Evolutionary conservation across 179 eudicot genomes (phyloP).

Genomic region (Drosera spatulata): DNA sequence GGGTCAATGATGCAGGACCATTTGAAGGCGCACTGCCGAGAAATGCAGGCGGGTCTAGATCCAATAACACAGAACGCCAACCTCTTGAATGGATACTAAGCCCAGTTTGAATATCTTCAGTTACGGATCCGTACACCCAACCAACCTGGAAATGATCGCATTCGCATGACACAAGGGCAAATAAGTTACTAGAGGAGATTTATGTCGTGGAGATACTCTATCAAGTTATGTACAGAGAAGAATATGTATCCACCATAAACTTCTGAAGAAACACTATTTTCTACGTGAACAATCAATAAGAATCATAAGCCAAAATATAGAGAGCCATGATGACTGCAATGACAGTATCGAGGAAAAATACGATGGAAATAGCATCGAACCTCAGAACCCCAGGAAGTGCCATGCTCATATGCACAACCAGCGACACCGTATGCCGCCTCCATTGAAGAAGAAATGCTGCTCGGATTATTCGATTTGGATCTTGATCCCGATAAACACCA

Average conservation of each 20-base stretch:
- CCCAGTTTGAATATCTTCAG: slow-evolving; percentile 25
- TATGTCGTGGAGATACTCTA: too few relatives aligned
- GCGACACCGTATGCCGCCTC: slow-evolving; percentile 16
- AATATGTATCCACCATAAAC: too few relatives aligned
- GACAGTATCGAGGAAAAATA: too few relatives aligned
- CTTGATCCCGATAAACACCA: slow-evolving; percentile 7
- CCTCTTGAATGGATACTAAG: slow-evolving; percentile 19
- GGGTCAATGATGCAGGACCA: slow-evolving; percentile 17
- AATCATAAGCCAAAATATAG: too few relatives aligned
- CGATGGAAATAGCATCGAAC: background rate
- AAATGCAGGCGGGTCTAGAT: slow-evolving; percentile 15
- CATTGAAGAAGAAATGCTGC: slow-evolving; percentile 1
- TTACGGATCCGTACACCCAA: slow-evolving; percentile 23
- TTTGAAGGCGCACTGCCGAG: slow-evolving; percentile 19
- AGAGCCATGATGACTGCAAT: too few relatives aligned
- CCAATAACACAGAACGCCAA: slow-evolving; percentile 11
- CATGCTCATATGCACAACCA: slow-evolving; percentile 17
- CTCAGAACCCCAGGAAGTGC: slow-evolving; percentile 20
- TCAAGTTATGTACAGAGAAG: too few relatives aligned
- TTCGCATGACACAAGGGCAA: too few relatives aligned
- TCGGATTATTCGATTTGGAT: background rate
- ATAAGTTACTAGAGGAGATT: too few relatives aligned
- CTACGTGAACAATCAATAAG: too few relatives aligned
- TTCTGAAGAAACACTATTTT: too few relatives aligned
- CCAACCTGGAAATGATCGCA: slow-evolving; percentile 14